phyloP scores from a whole-genome alignment of 2,329 filamentous ascomycete species.

The Fusarium sublunatum region DNA sequence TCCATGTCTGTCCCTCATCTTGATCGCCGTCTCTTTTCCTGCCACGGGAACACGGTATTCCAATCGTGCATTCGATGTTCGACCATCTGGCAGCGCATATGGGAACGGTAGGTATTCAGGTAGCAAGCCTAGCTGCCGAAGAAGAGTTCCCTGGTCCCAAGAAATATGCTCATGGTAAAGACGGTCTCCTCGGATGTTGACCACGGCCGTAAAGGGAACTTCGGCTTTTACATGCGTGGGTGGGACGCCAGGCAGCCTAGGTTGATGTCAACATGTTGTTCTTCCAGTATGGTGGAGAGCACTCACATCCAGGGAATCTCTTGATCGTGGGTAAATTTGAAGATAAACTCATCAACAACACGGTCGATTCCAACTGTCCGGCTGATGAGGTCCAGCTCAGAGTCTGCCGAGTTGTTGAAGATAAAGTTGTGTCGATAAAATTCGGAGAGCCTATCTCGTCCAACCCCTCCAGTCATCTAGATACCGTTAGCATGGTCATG shows the following conservation, averaged over 20 bases:
- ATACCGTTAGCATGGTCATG: fast-evolving
- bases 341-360: constrained; percentile 77
- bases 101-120: constrained; percentile 71
- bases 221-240: constrained; percentile 65
- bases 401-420: constrained; percentile 76
- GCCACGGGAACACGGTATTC: constrained; percentile 51
- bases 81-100: constrained; percentile 58
- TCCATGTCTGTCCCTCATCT: constrained; percentile 48
- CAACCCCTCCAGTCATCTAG: constrained; percentile 74
- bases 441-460: constrained; percentile 67
- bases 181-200: constrained; percentile 71
- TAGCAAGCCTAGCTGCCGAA: constrained; percentile 68
- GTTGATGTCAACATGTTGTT: fast-evolving
- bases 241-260: constrained; percentile 63
- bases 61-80: constrained; percentile 40
- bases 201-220: constrained; percentile 71
- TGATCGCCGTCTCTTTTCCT: constrained; percentile 48
- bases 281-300: fast-evolving
- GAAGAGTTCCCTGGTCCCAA: constrained; percentile 74
- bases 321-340: constrained; percentile 70
- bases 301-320: constrained; percentile 76
- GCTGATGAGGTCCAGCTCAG: constrained; percentile 74
- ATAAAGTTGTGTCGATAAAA: constrained; percentile 83
- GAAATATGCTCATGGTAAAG: constrained; percentile 75
- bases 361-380: constrained; percentile 78